Base-by-base conservation (phyloP, 176 grass and related monocot species). In the Olyra latifolia region DNA sequence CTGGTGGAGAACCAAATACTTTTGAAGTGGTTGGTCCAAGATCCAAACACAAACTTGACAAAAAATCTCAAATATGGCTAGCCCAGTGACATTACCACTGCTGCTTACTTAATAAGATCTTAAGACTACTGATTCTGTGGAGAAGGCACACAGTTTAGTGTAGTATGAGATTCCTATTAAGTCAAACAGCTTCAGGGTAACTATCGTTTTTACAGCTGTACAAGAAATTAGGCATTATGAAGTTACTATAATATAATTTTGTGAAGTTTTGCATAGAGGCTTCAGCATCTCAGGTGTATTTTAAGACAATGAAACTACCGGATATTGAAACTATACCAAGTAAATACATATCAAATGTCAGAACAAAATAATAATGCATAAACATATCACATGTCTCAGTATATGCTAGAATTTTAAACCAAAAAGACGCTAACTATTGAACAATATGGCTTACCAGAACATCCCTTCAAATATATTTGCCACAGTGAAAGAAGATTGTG, bases 381-480 rank as follows among this genome's bases (percentile, higher is more conserved):
- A 30, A 47, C 3, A 52, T 30, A 72, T 56, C 12, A 43, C 1
- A 56, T 9, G 47, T 63, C 1, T 30, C 15, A 39, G 62, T 24
- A 50, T 14, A 35, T 35, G 32, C n/a, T 42, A 56, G 13, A 77
- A 57, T 47, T 10, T 69, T 46, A 25, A 69, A 68, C 74, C 22
- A 76, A 28, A 44, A 64, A 25, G 17, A 35, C 0, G 22, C 40
- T 54, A 25, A 53, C 28, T 75, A 57, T 59, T 41, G 48, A 77
- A 58, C 40, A 39, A 59, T 49, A 82, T 62, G 24, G 12, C 84
- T 61, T 93, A 99, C 97, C 97, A 99, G 80, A 99, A 96, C 67
- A 99, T 99, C 66, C 97, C 97, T 91, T 99, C 93, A 75, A 99
- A 99, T 89, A 99, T 99, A 89, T 95, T 99, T 88, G 91, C 97